Base-by-base conservation (phyloP, 257 asterid genomes). In the Coffea canephora region DNA sequence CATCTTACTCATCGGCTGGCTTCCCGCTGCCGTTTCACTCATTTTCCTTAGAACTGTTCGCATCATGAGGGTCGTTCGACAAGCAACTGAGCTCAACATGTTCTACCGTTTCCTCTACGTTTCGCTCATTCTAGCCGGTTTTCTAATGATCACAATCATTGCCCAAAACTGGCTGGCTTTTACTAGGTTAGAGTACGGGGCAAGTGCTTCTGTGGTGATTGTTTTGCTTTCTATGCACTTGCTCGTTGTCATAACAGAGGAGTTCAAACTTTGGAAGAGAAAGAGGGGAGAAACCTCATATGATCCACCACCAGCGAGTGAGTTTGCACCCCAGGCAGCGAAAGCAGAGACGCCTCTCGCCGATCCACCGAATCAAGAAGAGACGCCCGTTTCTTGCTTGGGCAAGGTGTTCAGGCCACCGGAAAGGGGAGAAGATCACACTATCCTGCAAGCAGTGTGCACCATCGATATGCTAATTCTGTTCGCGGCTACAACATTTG, bases 1-100 rank as follows among this genome's bases (percentile, higher is more conserved):
- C 27, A 86, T 91, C 12, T 65, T 91, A 12, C 83, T 91, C 31
- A 87, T 91, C 65, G 94, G 86, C 0, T 89, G 92, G 92, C 87
- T 91, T 27, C 96, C 96, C 4, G 88, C 94, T 4, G 89, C 87
- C 15, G 90, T 91, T 12, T 87, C 92, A 0, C 43, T 77, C 71
- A 66, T 88, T 25, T 91, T 89, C 27, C 88, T 88, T 6, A 41
- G 89, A 23, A 84, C 89, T 1, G 59, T 91, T 54, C 83, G 94
- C 15, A 77, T 80, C 36, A 76, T 87, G 82, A 87, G 79, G 57
- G 84, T 86, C 0, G 76, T 81, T 64, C 71, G 85, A 25, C 91
- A 86, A 71, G 72, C 61, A 2, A 86, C 80, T 31, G 93, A 89
- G 81, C 82, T 84, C 41, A 85, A 83, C n/a, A 52, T 88, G 43